These are phyloP conservation scores for Aphanomyces astaci DNA, from an alignment of 352 stramenopile species.

Conservation along the genomic window DNA sequence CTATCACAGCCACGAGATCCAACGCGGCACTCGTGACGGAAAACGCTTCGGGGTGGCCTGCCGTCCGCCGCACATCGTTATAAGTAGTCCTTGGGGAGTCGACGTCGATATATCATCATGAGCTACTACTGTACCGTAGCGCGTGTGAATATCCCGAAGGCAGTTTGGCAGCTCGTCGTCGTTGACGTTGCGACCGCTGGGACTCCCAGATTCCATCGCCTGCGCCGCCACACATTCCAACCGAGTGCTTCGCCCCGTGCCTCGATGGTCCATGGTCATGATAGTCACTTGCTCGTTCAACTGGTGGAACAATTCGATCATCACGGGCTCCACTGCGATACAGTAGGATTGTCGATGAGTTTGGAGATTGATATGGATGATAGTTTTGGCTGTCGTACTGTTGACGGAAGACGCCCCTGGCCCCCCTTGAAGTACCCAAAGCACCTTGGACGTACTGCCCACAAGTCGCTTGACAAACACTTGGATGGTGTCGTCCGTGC, in stretches of 20 bases:
- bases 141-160: not conserved
- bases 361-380: too few species aligned
- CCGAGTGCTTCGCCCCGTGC: constrained; percentile 35
- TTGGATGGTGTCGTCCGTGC: too few species aligned
- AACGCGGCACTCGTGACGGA: constrained; percentile 62
- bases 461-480: too few species aligned
- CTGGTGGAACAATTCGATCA: constrained; percentile 34
- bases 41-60: constrained; percentile 34
- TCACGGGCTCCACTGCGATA: constrained; percentile 34
- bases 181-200: not conserved
- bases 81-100: too few species aligned
- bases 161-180: not conserved
- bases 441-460: too few species aligned
- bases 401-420: too few species aligned
- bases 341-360: too few species aligned
- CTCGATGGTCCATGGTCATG: constrained; percentile 50
- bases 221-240: constrained; percentile 36
- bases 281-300: constrained; percentile 35
- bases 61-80: not conserved
- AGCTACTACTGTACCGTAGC: constrained; percentile 12
- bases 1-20: constrained; percentile 50
- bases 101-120: too few species aligned
- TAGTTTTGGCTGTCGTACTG: too few species aligned
- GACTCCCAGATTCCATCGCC: constrained; percentile 23
- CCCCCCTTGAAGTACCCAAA: too few species aligned